Base-by-base conservation (phyloP, 345 rosid species). In the Arabis alpina region DNA sequence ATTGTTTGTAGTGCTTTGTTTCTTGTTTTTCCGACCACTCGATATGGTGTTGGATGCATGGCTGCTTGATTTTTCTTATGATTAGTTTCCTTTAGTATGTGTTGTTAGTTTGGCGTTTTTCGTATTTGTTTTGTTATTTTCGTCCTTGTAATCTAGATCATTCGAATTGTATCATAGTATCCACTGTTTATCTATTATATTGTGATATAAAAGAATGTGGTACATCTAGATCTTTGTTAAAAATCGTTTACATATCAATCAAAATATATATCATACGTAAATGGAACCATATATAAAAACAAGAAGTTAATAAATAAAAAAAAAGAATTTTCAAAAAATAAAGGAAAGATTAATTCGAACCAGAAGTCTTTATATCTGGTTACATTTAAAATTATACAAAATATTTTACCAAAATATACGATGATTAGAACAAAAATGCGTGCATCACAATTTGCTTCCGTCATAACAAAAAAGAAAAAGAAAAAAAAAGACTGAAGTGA, bases 21-120 rank as follows among this genome's bases (percentile, higher is more conserved):
- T 66, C 86, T 89, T 16, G 84, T 86, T 39, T 89, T 89, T 53
- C 96, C 91, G 19, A 82, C 80, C 10, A 84, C 84, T 54, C 79
- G 96, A n/a, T 59, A 71, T 57, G 96, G 93, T 49, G 75, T 87
- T 34, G 93, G 96, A 5, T 89, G 96, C 76, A 77, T 84, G 89
- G 39, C 88, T 57, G 69, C 76, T 54, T 87, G 73, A 80, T 25
- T 66, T 54, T 6, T 28, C 13, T 13, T 4, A 27, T 3, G 8
- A 2, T 28, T 27, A 2, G 4, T 8, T 30, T 51, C 11, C 14
- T 7, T 39, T 28, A 19, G 3, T 1, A 34, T 34, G 8, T 6
- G 37, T 34, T 34, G 37, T 34, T 59, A 37, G 12, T 37, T 37
- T 58, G 8, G 49, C 37, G 3, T 39, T 7, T 34, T 50, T 60